A percentile compares a stretch with the other conserved stretches of the same genome.
phyloP scores from a whole-genome alignment of 129 eudicot genomes.

The Pulicaria dysenterica region DNA sequence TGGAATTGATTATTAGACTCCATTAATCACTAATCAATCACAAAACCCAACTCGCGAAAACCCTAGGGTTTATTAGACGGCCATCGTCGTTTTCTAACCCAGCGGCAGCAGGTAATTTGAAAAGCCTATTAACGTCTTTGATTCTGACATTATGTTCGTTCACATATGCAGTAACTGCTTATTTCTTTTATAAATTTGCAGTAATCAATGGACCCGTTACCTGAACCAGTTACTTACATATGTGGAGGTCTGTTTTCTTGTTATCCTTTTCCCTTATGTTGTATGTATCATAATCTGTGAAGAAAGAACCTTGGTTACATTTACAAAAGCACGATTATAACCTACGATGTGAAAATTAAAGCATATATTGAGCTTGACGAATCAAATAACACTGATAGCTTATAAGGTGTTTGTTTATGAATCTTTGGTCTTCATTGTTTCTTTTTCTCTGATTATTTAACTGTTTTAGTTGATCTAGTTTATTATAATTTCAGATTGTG shows the following conservation, averaged over 20 bases:
- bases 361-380: not conserved
- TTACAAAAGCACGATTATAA: too few relatives aligned
- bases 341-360: too few relatives aligned
- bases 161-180: not conserved
- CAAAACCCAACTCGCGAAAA: conserved; percentile 5
- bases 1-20: too few relatives aligned
- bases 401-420: not conserved
- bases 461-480: not conserved
- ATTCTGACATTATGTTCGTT: not conserved
- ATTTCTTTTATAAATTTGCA: not conserved
- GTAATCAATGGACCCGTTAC: conserved; percentile 68
- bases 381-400: not conserved
- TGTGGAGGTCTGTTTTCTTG: conserved; percentile 68
- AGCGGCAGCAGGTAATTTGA: conserved; percentile 1
- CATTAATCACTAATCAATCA: too few relatives aligned
- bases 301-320: not conserved
- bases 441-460: not conserved
- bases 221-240: conserved; percentile 79
- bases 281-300: not conserved
- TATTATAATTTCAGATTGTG: conserved; percentile 60
- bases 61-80: conserved; percentile 18
- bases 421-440: not conserved
- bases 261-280: not conserved
- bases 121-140: not conserved
- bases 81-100: conserved; percentile 9